Evolutionary conservation across 2,329 filamentous ascomycete genomes (phyloP).

Genomic region (Atkinsonella texensis): DNA sequence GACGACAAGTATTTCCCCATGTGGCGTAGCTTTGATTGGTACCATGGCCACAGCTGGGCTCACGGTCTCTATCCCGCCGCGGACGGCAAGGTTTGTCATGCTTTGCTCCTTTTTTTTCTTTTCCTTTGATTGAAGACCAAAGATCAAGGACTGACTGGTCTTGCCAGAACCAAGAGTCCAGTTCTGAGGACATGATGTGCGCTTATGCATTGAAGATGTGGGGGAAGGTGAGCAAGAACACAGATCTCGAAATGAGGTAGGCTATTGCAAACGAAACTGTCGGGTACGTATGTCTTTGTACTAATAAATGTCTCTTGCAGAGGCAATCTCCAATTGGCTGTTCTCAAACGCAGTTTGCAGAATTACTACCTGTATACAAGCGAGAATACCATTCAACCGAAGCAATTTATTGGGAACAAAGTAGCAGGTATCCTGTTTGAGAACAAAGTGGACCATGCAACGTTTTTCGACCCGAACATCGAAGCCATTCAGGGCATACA

Average conservation of each 20-base stretch:
- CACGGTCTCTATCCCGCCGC: slow-evolving; percentile 59
- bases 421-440: slow-evolving; percentile 67
- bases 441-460: slow-evolving; percentile 89
- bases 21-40: slow-evolving; percentile 84
- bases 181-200: slow-evolving; percentile 81
- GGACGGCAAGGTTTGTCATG: slow-evolving; percentile 53
- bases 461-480: slow-evolving; percentile 66
- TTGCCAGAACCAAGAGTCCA: slow-evolving; percentile 61
- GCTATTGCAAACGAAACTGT: slow-evolving; percentile 3
- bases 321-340: slow-evolving; percentile 72
- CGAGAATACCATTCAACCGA: slow-evolving; percentile 58
- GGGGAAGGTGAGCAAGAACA: slow-evolving; percentile 67
- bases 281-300: neutral
- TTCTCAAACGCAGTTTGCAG: slow-evolving; percentile 61
- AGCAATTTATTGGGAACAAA: slow-evolving; percentile 71
- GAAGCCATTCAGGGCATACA: slow-evolving; percentile 71
- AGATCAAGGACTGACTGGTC: slow-evolving; percentile 1
- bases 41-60: slow-evolving; percentile 88
- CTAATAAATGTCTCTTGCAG: slow-evolving; percentile 17
- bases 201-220: slow-evolving; percentile 89
- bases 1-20: slow-evolving; percentile 68
- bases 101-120: too few relatives aligned
- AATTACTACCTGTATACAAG: slow-evolving; percentile 72
- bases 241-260: slow-evolving; percentile 63
- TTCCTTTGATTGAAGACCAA: too few relatives aligned